Base-by-base conservation (phyloP, 805 yeast genomes). In the Saccharomycopsis selenospora region DNA sequence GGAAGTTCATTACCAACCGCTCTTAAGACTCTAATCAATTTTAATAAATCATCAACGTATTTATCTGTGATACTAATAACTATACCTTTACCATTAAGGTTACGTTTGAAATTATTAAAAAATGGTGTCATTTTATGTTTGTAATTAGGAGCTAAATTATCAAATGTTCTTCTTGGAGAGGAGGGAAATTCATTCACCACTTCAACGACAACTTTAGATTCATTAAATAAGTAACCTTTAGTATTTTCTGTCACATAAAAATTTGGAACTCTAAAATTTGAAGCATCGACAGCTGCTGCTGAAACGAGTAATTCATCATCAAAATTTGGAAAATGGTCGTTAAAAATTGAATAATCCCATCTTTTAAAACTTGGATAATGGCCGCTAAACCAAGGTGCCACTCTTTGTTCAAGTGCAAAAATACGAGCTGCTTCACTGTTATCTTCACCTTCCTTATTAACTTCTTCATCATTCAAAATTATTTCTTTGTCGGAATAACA, bases 21-120 rank as follows among this genome's bases (percentile, higher is more conserved):
- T 28, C 74, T 56, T n/a, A 70, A 55, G 42, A 73, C 59, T 0
- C 73, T 71, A 28, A 85, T 60, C 14, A 66, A 40, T 14, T 59
- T 55, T 3, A 61, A 40, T n/a, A 67, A 54, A 13, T 62, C 57
- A 11, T 56, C 56, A 4, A 62, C 57, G 45, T 63, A 62, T 2
- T 44, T 47, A 42, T 67, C 67, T 1, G 56, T 52, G 10, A 64
- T 60, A 11, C 65, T 57, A 38, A 66, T 43, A 3, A 61, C 65
- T 20, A 66, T 57, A 4, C 71, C 71, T 44, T 53, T 59, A 0
- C 71, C 71, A 48, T 64, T 65, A 17, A 64, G 42, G 3, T 59
- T 54, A 7, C 54, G 47, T 46, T 57, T 58, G 33, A 61, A 52
- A 25, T 54, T 55, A 29, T 53, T 49, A 48, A 66, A 48, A 41